phyloP scores from a whole-genome alignment of 805 yeast species.

The Wickerhamiella dianesei region DNA sequence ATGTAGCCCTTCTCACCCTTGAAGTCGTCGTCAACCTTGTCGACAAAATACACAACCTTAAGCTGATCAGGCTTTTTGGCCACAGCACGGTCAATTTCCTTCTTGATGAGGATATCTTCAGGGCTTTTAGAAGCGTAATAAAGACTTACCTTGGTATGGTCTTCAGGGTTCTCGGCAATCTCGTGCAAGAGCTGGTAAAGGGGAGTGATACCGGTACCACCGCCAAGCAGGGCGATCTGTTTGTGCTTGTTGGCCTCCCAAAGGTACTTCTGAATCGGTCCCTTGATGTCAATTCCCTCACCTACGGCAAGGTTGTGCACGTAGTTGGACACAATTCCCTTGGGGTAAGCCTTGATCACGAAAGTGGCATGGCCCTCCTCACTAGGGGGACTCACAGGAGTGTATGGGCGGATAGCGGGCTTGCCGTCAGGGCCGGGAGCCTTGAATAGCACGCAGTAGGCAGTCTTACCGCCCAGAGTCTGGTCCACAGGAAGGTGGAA shows the following conservation, averaged over 20 bases:
- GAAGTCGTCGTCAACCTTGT: constrained; percentile 29
- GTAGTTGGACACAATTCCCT: constrained; percentile 74
- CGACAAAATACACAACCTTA: constrained; percentile 65
- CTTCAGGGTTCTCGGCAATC: constrained; percentile 65
- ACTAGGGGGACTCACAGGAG: constrained; percentile 66
- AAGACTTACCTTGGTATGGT: constrained; percentile 77
- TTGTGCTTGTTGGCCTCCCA: constrained; percentile 79
- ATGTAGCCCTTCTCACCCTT: constrained; percentile 46
- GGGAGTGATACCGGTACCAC: constrained; percentile 96
- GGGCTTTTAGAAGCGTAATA: constrained; percentile 68
- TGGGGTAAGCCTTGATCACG: constrained; percentile 70
- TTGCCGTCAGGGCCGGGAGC: constrained; percentile 70
- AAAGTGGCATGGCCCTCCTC: constrained; percentile 64
- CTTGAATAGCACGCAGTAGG: constrained; percentile 72
- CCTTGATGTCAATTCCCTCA: constrained; percentile 83
- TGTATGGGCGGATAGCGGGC: constrained; percentile 68
- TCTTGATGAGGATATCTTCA: constrained; percentile 68
- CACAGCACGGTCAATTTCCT: constrained; percentile 60
- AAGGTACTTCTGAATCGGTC: constrained; percentile 84
- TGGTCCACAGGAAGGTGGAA: constrained; percentile 62
- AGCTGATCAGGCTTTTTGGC: constrained; percentile 64
- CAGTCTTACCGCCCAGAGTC: constrained; percentile 61
- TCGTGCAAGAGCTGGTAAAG: constrained; percentile 73
- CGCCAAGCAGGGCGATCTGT: constrained; percentile 73
- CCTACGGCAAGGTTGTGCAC: constrained; percentile 54